phyloP scores from a whole-genome alignment of 2,329 filamentous ascomycete genomes.

The Hypoxylon sp. region DNA sequence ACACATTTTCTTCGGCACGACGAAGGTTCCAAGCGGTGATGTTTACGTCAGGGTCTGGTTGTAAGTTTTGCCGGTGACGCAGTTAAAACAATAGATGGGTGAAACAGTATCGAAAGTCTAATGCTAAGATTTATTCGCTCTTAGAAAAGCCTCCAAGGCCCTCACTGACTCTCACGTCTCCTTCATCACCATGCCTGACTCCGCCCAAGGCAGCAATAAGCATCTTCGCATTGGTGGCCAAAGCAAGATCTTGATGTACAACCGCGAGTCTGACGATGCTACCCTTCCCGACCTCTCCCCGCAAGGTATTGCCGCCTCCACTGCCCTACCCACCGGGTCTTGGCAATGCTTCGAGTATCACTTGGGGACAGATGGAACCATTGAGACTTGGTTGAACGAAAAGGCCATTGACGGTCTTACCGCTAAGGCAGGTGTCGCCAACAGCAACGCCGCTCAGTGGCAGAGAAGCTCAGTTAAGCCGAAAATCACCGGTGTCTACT shows the following conservation, averaged over 20 bases:
- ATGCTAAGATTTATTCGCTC: conserved; percentile 41
- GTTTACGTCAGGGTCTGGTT: conserved; percentile 69
- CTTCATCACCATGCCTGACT: conserved; percentile 74
- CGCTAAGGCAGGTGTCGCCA: conserved; percentile 60
- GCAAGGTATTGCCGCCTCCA: conserved; percentile 68
- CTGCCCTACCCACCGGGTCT: conserved; percentile 61
- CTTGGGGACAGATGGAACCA: conserved; percentile 67
- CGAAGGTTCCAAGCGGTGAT: conserved; percentile 66
- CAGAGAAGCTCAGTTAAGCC: conserved; percentile 63
- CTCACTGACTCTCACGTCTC: conserved; percentile 71
- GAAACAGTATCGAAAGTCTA: not conserved
- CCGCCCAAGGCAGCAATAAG: conserved; percentile 67
- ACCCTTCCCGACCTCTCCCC: conserved; percentile 72
- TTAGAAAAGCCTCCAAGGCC: conserved; percentile 67
- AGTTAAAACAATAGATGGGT: not conserved
- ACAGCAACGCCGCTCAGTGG: conserved; percentile 68
- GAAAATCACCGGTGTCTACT: conserved; percentile 68
- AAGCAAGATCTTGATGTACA: conserved; percentile 73
- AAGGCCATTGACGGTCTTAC: conserved; percentile 65
- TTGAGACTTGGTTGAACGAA: conserved; percentile 72
- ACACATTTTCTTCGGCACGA: conserved; percentile 73
- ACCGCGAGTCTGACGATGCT: conserved; percentile 72
- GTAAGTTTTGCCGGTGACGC: conserved; percentile 59
- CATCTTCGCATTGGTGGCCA: conserved; percentile 73
- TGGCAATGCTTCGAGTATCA: conserved; percentile 75